Base-by-base conservation (phyloP, 768 basidiomycete species). In the Russula brevipes region DNA sequence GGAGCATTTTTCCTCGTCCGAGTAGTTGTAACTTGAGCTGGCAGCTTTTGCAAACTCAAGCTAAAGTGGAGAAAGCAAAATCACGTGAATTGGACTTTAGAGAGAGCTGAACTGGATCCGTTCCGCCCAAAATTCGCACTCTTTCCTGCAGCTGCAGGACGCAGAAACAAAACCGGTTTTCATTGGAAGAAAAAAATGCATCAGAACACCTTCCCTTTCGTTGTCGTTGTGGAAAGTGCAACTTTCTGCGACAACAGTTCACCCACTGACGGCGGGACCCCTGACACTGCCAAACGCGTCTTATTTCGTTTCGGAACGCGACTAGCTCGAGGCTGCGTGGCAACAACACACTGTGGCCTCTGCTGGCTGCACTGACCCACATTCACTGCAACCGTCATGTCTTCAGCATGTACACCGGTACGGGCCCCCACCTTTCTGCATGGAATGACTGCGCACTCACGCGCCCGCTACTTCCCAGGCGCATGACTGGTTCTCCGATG, bases 401-500 rank as follows among this genome's bases (percentile, higher is more conserved):
- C 59, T 46, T 45, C 64, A 45, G 31, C 54, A 42, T 67, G 66
- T 19, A 58, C 51, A 19, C 66, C 66, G 30, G 66, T 67, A 11
- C 31, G 66, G 11, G 24, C 24, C 14, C 30, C 31, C 11, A 7
- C 41, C 24, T 24, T 31, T 24, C 14, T 14, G 24, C 10, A 24
- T 12, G 33, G 33, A 54, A 38, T 5, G 19, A 19, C 59, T 60
- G 42, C 59, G 57, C 46, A 38, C 54, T 59, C 46, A 41, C 46
- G 17, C 47, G 31, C 41, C 17, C 17, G n/a, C 39, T 7, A 31
- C 7, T 19, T 47, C 24, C 39, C 47, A 68, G 67, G 49, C 58
- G 54, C 67, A 68, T 60, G 67, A 68, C 58, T 63, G 61, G 61
- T 68, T 68, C 56, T 56, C 67, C n/a, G 55, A 68, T 38, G 19